Percentiles rank a stretch among this genome's conserved stretches.
Conservation (phyloP, 495 filamentous ascomycete species). For the Neurospora intermedia region DNA sequence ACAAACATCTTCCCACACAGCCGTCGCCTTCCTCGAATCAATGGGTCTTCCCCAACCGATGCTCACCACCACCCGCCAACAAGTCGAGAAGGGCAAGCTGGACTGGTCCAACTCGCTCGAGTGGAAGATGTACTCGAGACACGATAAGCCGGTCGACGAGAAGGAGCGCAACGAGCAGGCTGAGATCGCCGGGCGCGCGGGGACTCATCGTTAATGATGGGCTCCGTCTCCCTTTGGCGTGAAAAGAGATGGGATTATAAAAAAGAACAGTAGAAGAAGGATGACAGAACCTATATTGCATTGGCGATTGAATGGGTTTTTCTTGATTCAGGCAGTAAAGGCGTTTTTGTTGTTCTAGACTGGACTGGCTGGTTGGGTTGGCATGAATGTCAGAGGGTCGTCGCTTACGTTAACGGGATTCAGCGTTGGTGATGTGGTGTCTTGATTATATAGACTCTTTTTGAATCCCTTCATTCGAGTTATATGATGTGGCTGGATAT, state of each 20-base stretch:
- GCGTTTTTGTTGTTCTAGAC: background rate
- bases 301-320: background rate
- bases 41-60: conserved; percentile 82
- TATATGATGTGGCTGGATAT: background rate
- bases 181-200: background rate
- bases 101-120: conserved; percentile 57
- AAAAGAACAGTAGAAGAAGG: background rate
- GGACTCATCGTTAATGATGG: background rate
- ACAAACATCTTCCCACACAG: conserved; percentile 14
- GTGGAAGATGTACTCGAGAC: conserved; percentile 64
- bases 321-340: background rate
- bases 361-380: background rate
- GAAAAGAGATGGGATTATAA: background rate
- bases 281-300: background rate
- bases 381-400: background rate
- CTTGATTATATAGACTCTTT: background rate
- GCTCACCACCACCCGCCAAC: conserved; percentile 55
- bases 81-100: conserved; percentile 72
- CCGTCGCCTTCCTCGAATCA: conserved; percentile 61
- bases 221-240: background rate
- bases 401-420: background rate
- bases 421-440: background rate
- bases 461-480: background rate
- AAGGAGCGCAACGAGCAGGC: background rate
- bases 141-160: conserved; percentile 32